Evolutionary conservation across 1,284 basidiomycete species (phyloP).

Genomic region (Ceratobasidium sp.): DNA sequence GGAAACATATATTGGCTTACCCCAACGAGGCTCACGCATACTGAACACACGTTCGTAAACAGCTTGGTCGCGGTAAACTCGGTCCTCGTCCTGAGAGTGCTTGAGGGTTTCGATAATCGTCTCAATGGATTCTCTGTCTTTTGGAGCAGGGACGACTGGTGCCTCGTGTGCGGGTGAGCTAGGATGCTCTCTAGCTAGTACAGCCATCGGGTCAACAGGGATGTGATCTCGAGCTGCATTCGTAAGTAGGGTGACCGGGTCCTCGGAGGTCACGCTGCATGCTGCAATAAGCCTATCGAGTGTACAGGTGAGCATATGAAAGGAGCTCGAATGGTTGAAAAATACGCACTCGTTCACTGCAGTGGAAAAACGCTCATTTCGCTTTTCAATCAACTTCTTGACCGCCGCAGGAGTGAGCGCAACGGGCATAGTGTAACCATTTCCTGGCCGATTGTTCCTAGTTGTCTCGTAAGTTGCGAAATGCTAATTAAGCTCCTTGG

Average conservation of each 20-base stretch:
- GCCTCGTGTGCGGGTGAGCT: background rate
- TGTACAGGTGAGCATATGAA: background rate
- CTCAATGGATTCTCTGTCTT: slow-evolving; percentile 67
- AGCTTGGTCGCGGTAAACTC: slow-evolving; percentile 78
- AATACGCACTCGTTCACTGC: slow-evolving; percentile 76
- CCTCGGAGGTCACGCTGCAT: slow-evolving; percentile 61
- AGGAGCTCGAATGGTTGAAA: background rate
- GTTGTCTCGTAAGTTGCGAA: slow-evolving; percentile 15
- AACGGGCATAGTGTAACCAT: slow-evolving; percentile 60
- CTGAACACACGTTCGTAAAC: slow-evolving; percentile 65
- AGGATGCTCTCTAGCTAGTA: slow-evolving; percentile 1
- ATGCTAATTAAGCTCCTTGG: slow-evolving; percentile 31
- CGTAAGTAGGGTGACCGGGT: slow-evolving; percentile 71
- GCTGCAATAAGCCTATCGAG: slow-evolving; percentile 68
- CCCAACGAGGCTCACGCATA: slow-evolving; percentile 63
- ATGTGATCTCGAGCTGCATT: slow-evolving; percentile 74
- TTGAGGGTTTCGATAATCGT: slow-evolving; percentile 67
- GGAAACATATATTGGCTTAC: slow-evolving; percentile 54
- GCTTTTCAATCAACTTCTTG: slow-evolving; percentile 76
- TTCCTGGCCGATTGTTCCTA: slow-evolving; percentile 51
- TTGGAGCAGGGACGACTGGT: slow-evolving; percentile 59
- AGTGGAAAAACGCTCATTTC: slow-evolving; percentile 71
- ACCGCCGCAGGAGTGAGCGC: slow-evolving; percentile 66
- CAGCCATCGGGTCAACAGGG: slow-evolving; percentile 64
- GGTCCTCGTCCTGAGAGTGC: slow-evolving; percentile 55